Evolutionary conservation across 768 basidiomycete genomes (phyloP), one percentile per base, ranked within the genome.

Genomic region (Agaricus subrufescens): DNA sequence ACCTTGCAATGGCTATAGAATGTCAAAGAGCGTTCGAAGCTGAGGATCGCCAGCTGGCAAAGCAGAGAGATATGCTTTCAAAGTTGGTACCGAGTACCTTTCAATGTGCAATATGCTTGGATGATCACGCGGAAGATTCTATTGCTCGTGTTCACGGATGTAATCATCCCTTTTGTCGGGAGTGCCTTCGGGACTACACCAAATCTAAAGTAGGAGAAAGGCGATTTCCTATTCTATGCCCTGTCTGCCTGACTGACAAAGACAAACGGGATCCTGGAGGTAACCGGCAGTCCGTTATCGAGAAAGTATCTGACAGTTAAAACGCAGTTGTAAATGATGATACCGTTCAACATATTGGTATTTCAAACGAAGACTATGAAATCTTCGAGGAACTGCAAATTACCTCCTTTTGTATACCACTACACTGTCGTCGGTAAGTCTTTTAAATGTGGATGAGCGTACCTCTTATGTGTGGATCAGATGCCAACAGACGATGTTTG

Each of bases 41-140:
- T 15, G 55, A 56, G 44, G 42, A 56, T 6, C 29, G 42, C 11
- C 48, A 50, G 23, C 43, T 56, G 30, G 15, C 25, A 5, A 23
- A 29, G 6, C 48, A 56, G 34, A 38, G 19, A n/a, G 23, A 39
- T 14, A 45, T 50, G 55, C 55, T 56, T 31, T 29, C 50, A n/a
- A 29, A 10, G 15, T 50, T 42, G 39, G 30, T 3, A 15, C 50
- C 48, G 14, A 9, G 5, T 15, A 15, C 29, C 19, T 84, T 83
- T 51, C 58, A 69, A 31, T 83, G 81, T 56, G 63, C 63, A 1
- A 71, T 83, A 46, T 83, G 81, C 62, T 60, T 81, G 50, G 82
- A 84, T 3, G 65, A 70, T 1, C 60, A 69, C 39, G 66, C 77
- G 0, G 69, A 71, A 45, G 81, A 81, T 47, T 57, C 65, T 40